Conservation (phyloP, 768 basidiomycete species). For the Scleroderma bovista region DNA sequence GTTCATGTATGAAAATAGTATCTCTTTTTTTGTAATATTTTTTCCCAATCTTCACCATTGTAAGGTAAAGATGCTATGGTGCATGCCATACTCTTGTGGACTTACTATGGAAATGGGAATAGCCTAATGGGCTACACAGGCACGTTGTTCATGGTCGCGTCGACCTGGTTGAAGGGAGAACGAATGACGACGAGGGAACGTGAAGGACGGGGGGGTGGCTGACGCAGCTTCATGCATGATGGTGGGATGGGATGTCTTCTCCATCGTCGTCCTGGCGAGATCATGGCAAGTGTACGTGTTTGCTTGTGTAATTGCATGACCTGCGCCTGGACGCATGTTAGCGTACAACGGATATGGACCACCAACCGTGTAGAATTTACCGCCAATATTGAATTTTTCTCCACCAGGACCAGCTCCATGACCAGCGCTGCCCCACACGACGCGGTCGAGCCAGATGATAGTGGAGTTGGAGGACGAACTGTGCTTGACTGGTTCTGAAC, state of each 20-base stretch:
- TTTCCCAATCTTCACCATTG: too few relatives aligned
- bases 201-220: slow-evolving; percentile 26
- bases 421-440: slow-evolving; percentile 47
- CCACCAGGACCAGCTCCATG: slow-evolving; percentile 57
- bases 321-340: slow-evolving; percentile 43
- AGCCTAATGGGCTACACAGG: too few relatives aligned
- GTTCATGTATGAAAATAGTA: too few relatives aligned
- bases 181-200: slow-evolving; percentile 60
- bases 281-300: slow-evolving; percentile 57
- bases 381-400: slow-evolving; percentile 65
- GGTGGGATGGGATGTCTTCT: slow-evolving; percentile 44
- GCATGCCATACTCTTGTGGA: too few relatives aligned
- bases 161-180: slow-evolving; percentile 44
- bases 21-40: too few relatives aligned
- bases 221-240: slow-evolving; percentile 26
- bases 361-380: slow-evolving; percentile 67
- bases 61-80: too few relatives aligned
- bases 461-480: slow-evolving; percentile 63
- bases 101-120: too few relatives aligned
- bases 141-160: slow-evolving; percentile 29
- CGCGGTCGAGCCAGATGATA: slow-evolving; percentile 38
- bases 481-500: slow-evolving; percentile 68
- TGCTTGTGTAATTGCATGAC: slow-evolving; percentile 68
- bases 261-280: slow-evolving; percentile 47
- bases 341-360: not conserved